These are phyloP conservation scores for Trichomonascaceae sp. DNA, from an alignment of 1,139 yeast genomes.

Conservation along the genomic window DNA sequence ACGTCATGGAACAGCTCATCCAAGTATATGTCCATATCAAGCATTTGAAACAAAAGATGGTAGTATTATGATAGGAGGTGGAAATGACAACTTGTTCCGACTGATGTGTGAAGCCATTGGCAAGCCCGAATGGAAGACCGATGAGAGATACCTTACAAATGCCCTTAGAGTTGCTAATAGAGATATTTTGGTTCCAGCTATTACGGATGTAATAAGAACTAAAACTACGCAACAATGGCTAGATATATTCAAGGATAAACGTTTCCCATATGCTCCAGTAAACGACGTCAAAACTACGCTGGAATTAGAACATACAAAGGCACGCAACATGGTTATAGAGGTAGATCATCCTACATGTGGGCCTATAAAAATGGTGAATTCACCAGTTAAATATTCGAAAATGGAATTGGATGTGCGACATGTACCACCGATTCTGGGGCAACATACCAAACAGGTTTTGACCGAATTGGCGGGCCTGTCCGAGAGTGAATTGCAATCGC, in stretches of 20 bases:
- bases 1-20: conserved; percentile 40
- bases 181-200: conserved; percentile 31
- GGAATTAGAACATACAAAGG: conserved; percentile 34
- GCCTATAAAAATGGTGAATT: conserved; percentile 33
- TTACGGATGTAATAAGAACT: conserved; percentile 26
- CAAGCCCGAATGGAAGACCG: conserved; percentile 35
- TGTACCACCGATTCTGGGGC: conserved; percentile 39
- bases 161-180: conserved; percentile 35
- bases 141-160: conserved; percentile 32
- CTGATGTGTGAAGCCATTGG: conserved; percentile 33
- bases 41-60: conserved; percentile 36
- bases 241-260: conserved; percentile 28
- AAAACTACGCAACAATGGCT: conserved; percentile 36
- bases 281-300: conserved; percentile 36
- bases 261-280: conserved; percentile 39
- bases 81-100: conserved; percentile 36
- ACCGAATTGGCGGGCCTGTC: conserved; percentile 23
- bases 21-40: conserved; percentile 40
- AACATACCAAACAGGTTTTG: conserved; percentile 31
- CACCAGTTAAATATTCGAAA: conserved; percentile 36
- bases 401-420: conserved; percentile 35
- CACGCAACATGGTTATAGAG: conserved; percentile 35
- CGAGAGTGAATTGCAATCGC: conserved; percentile 17
- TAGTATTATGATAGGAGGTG: conserved; percentile 39
- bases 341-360: conserved; percentile 35